Base-by-base conservation (phyloP, 805 yeast genomes). In the Yarrowia sp. region DNA sequence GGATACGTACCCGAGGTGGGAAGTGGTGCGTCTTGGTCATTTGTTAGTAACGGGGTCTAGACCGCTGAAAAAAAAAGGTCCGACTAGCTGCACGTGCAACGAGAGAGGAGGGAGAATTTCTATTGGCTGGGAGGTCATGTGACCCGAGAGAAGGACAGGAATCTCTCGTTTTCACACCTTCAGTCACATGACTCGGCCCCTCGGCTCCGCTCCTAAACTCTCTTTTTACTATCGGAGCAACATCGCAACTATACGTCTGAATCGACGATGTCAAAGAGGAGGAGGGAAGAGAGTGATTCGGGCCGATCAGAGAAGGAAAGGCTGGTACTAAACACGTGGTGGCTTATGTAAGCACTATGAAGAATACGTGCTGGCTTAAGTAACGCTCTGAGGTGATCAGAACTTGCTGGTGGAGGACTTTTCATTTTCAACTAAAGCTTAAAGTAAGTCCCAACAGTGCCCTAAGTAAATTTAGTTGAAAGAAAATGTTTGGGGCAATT, bases 1-100 rank as follows among this genome's bases (percentile, higher is more conserved):
- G 55, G 55, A 49, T 49, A 49, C 20, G 55, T 47, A 47, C n/a
- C 53, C 53, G 12, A 44, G 5, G 20, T 44, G 49, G 49, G 49
- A 44, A 5, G 24, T 43, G 46, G 46, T 43, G 17, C 46, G 19
- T 43, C 24, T 47, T 47, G 30, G 38, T 47, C 55, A 34, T 2
- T 9, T 14, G 53, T 49, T 34, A n/a, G 13, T 17, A 49, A n/a
- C 12, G 24, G n/a, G n/a, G 55, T 34, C 55, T 49, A 17, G 55
- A 49, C 55, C 34, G 39, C 20, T n/a, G 9, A 49, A n/a, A 5
- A n/a, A 9, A 17, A 24, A 15, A 15, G n/a, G n/a, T n/a, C n/a
- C 4, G 55, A 24, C 4, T 14, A 20, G 17, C 33, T 20, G 50
- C 33, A 44, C 10, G 50, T 20, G 13, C 4, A n/a, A n/a, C n/a